Evolutionary conservation across 2,329 filamentous ascomycete genomes (phyloP).

Genomic region (Plectosphaerella plurivora): DNA sequence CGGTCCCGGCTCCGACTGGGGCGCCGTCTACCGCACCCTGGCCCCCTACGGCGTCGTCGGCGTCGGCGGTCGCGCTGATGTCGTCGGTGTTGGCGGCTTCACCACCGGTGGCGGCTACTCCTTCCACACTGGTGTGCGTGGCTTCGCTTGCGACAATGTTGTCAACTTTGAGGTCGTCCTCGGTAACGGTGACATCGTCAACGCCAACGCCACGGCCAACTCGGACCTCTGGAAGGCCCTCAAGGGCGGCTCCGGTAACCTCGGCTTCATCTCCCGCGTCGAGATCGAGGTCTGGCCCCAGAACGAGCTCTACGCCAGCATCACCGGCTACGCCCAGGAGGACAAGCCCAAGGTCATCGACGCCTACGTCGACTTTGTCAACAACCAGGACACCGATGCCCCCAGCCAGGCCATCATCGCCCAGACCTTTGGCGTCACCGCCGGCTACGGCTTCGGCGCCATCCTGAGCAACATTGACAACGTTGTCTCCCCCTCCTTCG

Average conservation of each 20-base stretch:
- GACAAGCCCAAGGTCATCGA: conserved; percentile 2
- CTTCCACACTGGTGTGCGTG: conserved; percentile 23
- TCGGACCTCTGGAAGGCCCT: conserved; percentile 38
- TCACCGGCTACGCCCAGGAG: background rate
- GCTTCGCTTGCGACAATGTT: conserved; percentile 36
- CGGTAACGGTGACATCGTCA: conserved; percentile 32
- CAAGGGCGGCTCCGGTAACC: conserved; percentile 42
- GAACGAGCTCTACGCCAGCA: conserved; percentile 6
- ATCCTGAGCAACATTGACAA: conserved; percentile 1
- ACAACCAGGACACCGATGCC: conserved; percentile 3
- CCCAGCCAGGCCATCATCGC: conserved; percentile 4
- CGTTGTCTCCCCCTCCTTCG: conserved; percentile 1
- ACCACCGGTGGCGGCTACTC: conserved; percentile 19
- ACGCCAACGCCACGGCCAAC: conserved; percentile 30
- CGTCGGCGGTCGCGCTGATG: conserved; percentile 16
- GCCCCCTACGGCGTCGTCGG: conserved; percentile 11
- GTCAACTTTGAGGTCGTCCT: conserved; percentile 38
- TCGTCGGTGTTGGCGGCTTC: conserved; percentile 18
- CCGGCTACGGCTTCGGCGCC: background rate
- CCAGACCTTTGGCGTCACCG: background rate
- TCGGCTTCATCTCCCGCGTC: conserved; percentile 31
- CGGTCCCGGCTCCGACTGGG: conserved; percentile 21
- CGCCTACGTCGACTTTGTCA: conserved; percentile 3
- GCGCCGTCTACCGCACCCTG: conserved; percentile 16
- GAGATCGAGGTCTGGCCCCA: conserved; percentile 10